These are phyloP conservation scores for Fusarium sp. DNA, from an alignment of 2,329 filamentous ascomycete genomes.

Conservation along the genomic window DNA sequence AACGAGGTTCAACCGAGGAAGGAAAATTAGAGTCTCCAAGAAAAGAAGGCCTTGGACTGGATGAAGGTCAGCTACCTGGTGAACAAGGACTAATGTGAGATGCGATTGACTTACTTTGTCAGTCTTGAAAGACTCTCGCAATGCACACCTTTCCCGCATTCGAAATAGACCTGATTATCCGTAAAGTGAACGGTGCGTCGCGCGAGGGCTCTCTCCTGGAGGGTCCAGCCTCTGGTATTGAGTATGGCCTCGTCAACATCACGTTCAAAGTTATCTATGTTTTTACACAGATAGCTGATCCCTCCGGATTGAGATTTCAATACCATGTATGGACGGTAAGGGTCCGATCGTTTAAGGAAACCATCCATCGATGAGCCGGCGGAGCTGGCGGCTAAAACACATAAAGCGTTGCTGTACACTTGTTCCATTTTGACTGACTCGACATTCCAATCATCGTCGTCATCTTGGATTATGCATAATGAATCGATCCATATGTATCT, in stretches of 20 bases:
- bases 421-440: background rate
- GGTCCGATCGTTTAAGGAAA: background rate
- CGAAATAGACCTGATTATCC: slow-evolving; percentile 6
- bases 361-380: background rate
- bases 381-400: background rate
- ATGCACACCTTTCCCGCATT: background rate
- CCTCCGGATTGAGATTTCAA: background rate
- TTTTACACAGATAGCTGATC: slow-evolving; percentile 46
- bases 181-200: slow-evolving; percentile 17
- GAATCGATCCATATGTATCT: background rate
- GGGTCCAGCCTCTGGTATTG: slow-evolving; percentile 40
- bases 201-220: slow-evolving; percentile 14
- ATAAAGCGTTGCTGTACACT: background rate
- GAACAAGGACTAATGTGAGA: background rate
- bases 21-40: slow-evolving; percentile 11
- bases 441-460: background rate
- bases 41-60: background rate
- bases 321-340: background rate
- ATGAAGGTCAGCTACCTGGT: background rate
- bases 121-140: slow-evolving; percentile 8
- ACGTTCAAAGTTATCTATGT: slow-evolving; percentile 53
- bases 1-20: background rate
- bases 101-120: background rate
- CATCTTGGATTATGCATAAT: background rate
- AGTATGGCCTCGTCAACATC: slow-evolving; percentile 52